These are phyloP conservation scores for Erysimum cheiri DNA, from an alignment of 441 rosid species.

Conservation along the genomic window DNA sequence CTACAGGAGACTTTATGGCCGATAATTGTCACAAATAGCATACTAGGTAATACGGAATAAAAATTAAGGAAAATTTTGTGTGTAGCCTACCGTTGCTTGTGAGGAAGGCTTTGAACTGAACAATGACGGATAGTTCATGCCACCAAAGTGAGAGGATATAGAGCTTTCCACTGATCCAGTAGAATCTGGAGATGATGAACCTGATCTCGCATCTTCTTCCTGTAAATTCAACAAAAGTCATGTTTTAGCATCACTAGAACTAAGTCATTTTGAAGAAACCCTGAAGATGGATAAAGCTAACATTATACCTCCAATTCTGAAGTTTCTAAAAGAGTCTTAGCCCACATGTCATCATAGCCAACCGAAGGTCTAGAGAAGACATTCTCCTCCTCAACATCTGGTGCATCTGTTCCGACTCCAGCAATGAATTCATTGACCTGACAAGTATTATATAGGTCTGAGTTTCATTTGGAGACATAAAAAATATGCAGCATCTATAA, in stretches of 20 bases:
- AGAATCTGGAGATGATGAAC: constrained; percentile 96
- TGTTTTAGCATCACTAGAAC: constrained; percentile 16
- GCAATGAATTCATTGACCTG: constrained; percentile 97
- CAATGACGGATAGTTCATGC: constrained; percentile 95
- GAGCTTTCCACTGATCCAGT: constrained; percentile 96
- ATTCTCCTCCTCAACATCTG: constrained; percentile 99
- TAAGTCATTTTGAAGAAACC: constrained; percentile 25
- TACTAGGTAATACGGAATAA: constrained; percentile 13
- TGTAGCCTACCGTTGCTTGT: constrained; percentile 62
- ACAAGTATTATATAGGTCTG: constrained; percentile 36
- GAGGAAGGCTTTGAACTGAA: constrained; percentile 91
- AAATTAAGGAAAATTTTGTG: no score
- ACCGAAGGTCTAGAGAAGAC: constrained; percentile 84
- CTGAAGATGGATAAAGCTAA: constrained; percentile 23
- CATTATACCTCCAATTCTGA: constrained; percentile 77
- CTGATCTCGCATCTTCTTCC: constrained; percentile 95
- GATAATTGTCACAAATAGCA: constrained; percentile 13
- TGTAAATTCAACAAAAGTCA: constrained; percentile 46
- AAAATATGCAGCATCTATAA: background rate
- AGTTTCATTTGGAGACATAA: constrained; percentile 7
- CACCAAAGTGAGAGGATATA: constrained; percentile 98
- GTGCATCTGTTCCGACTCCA: constrained; percentile 99
- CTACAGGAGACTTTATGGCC: constrained; percentile 24
- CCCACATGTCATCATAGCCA: constrained; percentile 99
- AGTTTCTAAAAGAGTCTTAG: constrained; percentile 91